Evolutionary conservation across 2,329 filamentous ascomycete species (phyloP).

Genomic region (Monilinia polystroma): DNA sequence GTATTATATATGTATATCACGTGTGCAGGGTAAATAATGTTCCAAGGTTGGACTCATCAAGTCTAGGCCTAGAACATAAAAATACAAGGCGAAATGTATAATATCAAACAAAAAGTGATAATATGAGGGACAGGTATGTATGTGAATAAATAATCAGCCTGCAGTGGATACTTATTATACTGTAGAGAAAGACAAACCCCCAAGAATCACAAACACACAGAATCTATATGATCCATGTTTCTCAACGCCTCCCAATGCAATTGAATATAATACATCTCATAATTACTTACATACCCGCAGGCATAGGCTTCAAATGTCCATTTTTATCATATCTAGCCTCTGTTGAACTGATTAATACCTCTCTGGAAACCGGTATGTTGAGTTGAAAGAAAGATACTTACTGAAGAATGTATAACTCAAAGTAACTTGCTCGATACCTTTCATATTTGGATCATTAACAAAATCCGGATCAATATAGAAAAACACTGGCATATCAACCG

Average conservation of each 20-base stretch:
- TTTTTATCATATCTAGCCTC: constrained; percentile 84
- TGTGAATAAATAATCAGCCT: not conserved
- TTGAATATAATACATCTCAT: constrained; percentile 19
- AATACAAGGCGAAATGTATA: too few species aligned
- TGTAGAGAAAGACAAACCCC: not conserved
- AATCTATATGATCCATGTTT: not conserved
- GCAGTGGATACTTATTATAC: not conserved
- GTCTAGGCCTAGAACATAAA: too few species aligned
- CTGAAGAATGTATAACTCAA: constrained; percentile 98
- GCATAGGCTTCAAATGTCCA: constrained; percentile 55
- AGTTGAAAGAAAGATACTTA: constrained; percentile 51
- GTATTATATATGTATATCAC: too few species aligned
- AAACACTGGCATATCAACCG: constrained; percentile 99
- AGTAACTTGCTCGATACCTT: constrained; percentile 89
- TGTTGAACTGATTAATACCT: constrained; percentile 41
- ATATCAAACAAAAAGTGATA: too few species aligned
- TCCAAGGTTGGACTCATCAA: too few species aligned
- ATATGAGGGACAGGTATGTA: too few species aligned
- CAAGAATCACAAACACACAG: not conserved
- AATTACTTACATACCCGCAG: constrained; percentile 29
- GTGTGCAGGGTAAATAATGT: too few species aligned
- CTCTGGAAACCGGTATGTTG: not conserved
- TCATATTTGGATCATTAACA: constrained; percentile 88
- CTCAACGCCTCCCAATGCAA: constrained; percentile 29
- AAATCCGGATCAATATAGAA: constrained; percentile 98